Evolutionary conservation across 176 grass and related monocot species (phyloP).

Genomic region (Themeda triandra): DNA sequence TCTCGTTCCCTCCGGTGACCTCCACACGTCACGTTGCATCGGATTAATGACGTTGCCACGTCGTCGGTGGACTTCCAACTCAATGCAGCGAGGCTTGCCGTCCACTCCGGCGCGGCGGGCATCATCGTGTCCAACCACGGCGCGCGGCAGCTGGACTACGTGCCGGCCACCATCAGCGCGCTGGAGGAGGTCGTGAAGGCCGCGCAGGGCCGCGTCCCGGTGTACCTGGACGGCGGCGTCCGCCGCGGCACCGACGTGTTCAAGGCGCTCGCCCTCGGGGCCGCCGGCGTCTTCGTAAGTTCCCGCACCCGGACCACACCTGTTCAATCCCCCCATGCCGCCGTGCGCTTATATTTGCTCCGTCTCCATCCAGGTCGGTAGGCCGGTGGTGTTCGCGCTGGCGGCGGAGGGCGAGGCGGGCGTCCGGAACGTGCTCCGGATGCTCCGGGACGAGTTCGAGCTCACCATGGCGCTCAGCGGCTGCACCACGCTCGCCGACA

Average conservation of each 20-base stretch:
- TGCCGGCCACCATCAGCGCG: conserved; percentile 77
- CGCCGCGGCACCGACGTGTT: conserved; percentile 96
- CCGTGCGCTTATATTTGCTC: no score
- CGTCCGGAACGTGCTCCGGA: conserved; percentile 69
- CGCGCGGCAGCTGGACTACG: conserved; percentile 87
- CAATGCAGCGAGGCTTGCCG: conserved; percentile 54
- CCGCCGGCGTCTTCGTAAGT: conserved; percentile 87
- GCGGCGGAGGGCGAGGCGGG: conserved; percentile 79
- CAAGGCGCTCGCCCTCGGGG: conserved; percentile 93
- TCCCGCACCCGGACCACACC: not conserved
- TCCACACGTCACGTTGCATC: no score
- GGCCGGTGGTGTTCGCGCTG: conserved; percentile 88
- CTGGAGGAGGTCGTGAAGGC: conserved; percentile 84
- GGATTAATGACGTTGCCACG: not conserved
- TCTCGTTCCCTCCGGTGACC: no score
- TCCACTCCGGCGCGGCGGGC: conserved; percentile 68
- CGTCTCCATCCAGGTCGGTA: conserved; percentile 51
- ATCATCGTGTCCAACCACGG: conserved; percentile 98
- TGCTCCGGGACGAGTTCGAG: conserved; percentile 94
- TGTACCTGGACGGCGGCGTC: conserved; percentile 90
- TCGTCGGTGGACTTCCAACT: not conserved
- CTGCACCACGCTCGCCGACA: conserved; percentile 75
- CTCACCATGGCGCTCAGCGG: conserved; percentile 84
- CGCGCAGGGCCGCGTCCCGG: conserved; percentile 70
- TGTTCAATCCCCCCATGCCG: no score